Base-by-base conservation (phyloP, 345 rosid genomes). In the Corymbia maculata region DNA sequence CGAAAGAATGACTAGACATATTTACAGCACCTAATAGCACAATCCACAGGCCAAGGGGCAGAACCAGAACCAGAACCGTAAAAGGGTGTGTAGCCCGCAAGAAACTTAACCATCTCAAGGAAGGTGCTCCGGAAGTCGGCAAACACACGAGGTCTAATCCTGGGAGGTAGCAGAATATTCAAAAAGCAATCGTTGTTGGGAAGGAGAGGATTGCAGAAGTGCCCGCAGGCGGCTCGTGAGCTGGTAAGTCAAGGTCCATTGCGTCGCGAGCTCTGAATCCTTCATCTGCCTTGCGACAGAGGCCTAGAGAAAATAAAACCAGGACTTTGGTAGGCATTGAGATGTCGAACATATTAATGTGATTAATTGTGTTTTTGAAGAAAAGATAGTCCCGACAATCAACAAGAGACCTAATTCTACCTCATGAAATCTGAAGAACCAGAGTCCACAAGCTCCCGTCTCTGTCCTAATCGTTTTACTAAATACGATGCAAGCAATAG, bases 231-330 rank as follows among this genome's bases (percentile, higher is more conserved):
- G 97, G 90, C 99, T 95, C 4, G 99, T 94, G 52, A 98, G 99
- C 91, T 98, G 95, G 92, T 97, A 96, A 86, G 95, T 97, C 90
- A 98, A 88, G 26, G 98, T 96, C 99, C 99, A 97, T 64, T 96
- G 99, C 98, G 95, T 95, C 3, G 98, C 99, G 99, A 97, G 95
- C 92, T 96, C 99, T 1, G 98, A 97, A 88, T 96, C 99, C 91
- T 97, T 98, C 98, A 98, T 95, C 95, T 98, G 99, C 92, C 98
- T 93, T 21, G 95, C 97, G 21, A 97, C 91, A 50, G 99, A 96
- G 52, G 99, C 99, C 99, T 96, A 88, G 47, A 91, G 15, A 88
- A 61, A 14, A 85, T 61, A 86, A 82, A 86, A 52, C 44, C 85
- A 19, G 85, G 86, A 44, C 89, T 44, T 68, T 4, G 17, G 84